These are phyloP conservation scores for Dacryopinax spathularia DNA, from an alignment of 768 basidiomycete species.

Conservation along the genomic window DNA sequence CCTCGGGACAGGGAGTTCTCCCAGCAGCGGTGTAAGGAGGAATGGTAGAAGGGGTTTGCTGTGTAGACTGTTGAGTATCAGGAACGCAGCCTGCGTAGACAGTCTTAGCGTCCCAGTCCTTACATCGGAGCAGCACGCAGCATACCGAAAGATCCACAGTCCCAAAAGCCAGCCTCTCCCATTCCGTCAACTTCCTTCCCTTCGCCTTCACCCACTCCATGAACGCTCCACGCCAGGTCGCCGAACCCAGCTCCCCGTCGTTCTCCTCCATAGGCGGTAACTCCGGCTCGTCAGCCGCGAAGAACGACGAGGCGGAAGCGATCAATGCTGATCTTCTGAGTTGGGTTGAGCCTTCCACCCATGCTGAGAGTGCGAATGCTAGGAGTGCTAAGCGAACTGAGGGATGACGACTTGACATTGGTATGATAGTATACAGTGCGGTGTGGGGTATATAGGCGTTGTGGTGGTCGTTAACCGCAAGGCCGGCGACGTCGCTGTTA, in stretches of 20 bases:
- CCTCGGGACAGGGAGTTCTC: constrained; percentile 14
- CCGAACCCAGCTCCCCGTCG: background rate
- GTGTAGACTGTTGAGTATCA: constrained; percentile 8
- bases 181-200: constrained; percentile 11
- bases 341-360: background rate
- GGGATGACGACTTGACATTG: background rate
- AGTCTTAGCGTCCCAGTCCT: background rate
- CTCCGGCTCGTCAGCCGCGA: background rate
- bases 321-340: background rate
- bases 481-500: too few species aligned
- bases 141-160: constrained; percentile 10
- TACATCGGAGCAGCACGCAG: background rate
- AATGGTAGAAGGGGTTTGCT: constrained; percentile 17
- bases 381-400: background rate
- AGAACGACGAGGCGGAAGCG: background rate
- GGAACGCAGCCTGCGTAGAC: constrained; percentile 11
- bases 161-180: constrained; percentile 9
- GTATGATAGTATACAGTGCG: too few species aligned
- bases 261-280: background rate
- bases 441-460: too few species aligned
- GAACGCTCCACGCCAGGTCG: background rate
- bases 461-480: too few species aligned
- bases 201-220: constrained; percentile 2
- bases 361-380: background rate
- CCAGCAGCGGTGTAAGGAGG: constrained; percentile 15